These are phyloP conservation scores for Magnaporthiopsis incrustans DNA, from an alignment of 2,329 filamentous ascomycete genomes.

Conservation along the genomic window DNA sequence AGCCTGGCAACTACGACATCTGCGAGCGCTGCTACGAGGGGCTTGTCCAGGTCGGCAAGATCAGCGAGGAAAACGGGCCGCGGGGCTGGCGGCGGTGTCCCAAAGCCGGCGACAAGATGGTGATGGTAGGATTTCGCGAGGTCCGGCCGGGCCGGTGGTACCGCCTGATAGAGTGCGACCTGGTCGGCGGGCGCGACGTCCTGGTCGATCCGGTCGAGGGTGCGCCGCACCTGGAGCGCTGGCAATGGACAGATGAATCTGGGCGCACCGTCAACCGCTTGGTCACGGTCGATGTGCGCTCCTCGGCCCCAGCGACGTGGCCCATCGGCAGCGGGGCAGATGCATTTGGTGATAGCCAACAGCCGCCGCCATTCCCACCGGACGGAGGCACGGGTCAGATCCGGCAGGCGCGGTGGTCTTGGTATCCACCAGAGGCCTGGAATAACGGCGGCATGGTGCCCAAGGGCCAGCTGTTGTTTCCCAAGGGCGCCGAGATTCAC, in stretches of 20 bases:
- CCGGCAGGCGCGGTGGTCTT: slow-evolving; percentile 64
- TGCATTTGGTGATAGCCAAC: background rate
- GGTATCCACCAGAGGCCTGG: slow-evolving; percentile 56
- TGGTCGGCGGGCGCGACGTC: slow-evolving; percentile 70
- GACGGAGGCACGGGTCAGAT: slow-evolving; percentile 64
- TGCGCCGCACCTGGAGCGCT: slow-evolving; percentile 31
- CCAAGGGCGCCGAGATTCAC: slow-evolving; percentile 69
- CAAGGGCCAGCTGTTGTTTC: slow-evolving; percentile 75
- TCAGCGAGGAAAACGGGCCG: slow-evolving; percentile 68
- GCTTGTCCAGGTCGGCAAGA: slow-evolving; percentile 53
- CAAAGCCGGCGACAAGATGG: slow-evolving; percentile 70
- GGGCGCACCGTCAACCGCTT: slow-evolving; percentile 34
- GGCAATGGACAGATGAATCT: slow-evolving; percentile 40
- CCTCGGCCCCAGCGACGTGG: slow-evolving; percentile 28
- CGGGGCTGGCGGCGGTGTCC: slow-evolving; percentile 79
- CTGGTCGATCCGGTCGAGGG: slow-evolving; percentile 46
- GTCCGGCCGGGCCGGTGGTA: slow-evolving; percentile 53
- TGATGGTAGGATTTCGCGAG: slow-evolving; percentile 67
- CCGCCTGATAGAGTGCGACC: slow-evolving; percentile 59
- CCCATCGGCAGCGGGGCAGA: background rate
- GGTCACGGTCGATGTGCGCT: slow-evolving; percentile 43
- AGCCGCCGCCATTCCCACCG: slow-evolving; percentile 51
- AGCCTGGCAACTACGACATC: slow-evolving; percentile 75
- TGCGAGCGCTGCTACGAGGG: slow-evolving; percentile 70
- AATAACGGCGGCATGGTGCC: background rate